Conservation (phyloP, 2,329 filamentous ascomycete species). For the Xylaria multiplex region DNA sequence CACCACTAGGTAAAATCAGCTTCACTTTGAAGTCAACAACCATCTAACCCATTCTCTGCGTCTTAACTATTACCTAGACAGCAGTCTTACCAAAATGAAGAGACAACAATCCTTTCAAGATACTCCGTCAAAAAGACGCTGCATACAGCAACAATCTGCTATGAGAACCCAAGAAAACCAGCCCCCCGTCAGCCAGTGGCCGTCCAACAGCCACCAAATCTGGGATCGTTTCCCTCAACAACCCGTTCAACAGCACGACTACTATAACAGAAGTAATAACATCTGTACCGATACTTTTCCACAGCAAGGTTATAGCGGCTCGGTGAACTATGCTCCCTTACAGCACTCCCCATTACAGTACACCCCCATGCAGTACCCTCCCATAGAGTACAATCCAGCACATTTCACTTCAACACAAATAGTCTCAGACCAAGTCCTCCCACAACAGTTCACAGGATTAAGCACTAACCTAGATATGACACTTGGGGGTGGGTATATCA, state of each 20-base stretch:
- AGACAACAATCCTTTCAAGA: slow-evolving; percentile 10
- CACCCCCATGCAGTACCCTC: too few species aligned
- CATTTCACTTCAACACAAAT: not conserved
- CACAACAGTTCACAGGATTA: too few species aligned
- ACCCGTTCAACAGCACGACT: not conserved
- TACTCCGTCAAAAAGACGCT: not conserved
- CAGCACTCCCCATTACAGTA: not conserved
- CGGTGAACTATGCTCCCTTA: too few species aligned
- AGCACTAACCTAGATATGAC: not conserved
- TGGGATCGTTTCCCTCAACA: not conserved
- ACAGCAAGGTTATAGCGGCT: too few species aligned
- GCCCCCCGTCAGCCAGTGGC: not conserved
- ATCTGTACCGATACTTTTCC: too few species aligned
- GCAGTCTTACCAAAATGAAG: slow-evolving; percentile 8
- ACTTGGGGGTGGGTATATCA: not conserved
- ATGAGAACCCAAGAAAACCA: not conserved
- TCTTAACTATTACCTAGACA: not conserved
- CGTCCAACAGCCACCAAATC: not conserved
- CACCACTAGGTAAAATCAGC: not conserved
- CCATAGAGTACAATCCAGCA: not conserved
- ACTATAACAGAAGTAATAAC: not conserved
- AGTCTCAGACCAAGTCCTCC: not conserved
- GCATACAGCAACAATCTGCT: not conserved
- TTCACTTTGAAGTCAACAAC: not conserved
- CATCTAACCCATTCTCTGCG: not conserved